A percentile compares a stretch with the other conserved stretches of the same genome.
Conservation (phyloP, 2,329 filamentous ascomycete species). For the Aspergillus sp. region DNA sequence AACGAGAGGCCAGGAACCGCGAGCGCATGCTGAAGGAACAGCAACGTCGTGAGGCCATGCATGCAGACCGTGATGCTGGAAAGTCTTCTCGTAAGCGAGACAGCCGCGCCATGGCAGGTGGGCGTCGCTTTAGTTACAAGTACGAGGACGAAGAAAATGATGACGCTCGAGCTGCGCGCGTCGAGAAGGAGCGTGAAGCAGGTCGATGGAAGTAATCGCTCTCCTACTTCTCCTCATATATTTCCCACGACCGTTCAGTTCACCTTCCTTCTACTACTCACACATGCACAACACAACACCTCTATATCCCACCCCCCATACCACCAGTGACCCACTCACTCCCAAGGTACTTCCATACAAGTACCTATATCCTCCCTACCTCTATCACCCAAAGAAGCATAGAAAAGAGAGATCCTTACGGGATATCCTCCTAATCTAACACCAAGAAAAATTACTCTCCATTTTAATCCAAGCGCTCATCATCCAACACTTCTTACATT, state of each 20-base stretch:
- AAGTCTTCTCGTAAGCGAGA: conserved; percentile 38
- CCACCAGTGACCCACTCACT: background rate
- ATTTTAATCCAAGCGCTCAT: too few species aligned
- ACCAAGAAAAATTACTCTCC: too few species aligned
- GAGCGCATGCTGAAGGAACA: conserved; percentile 67
- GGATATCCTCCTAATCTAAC: background rate
- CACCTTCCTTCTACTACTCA: too few species aligned
- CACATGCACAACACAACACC: background rate
- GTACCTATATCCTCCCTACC: background rate
- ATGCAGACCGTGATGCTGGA: conserved; percentile 28
- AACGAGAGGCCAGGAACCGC: conserved; percentile 66
- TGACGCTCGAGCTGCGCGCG: conserved; percentile 35
- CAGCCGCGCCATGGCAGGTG: conserved; percentile 31
- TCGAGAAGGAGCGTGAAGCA: conserved; percentile 44
- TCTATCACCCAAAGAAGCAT: background rate
- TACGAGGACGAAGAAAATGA: conserved; percentile 51
- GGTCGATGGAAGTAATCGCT: conserved; percentile 29
- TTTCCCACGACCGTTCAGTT: background rate
- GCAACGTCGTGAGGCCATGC: conserved; percentile 62
- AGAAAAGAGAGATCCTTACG: background rate
- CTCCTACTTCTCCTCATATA: background rate
- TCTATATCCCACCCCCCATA: background rate
- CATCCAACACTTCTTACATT: too few species aligned
- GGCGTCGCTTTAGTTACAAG: conserved; percentile 50
- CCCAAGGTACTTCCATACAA: too few species aligned